Base-by-base conservation (phyloP, 768 basidiomycete species). In the Myochromella boudieri region DNA sequence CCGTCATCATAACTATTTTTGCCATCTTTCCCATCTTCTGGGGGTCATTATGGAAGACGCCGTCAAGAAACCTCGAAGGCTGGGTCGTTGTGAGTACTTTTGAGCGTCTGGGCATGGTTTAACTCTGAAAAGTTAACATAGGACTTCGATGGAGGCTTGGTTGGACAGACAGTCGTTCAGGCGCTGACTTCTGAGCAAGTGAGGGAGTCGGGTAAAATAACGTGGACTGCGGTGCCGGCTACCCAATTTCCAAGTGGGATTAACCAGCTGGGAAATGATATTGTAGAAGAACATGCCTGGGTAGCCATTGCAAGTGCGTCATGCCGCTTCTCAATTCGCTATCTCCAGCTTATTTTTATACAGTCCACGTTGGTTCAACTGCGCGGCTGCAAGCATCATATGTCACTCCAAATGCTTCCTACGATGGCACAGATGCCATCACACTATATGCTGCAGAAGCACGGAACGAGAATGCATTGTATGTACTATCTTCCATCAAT, bases 391-490 rank as follows among this genome's bases (percentile, higher is more conserved):
- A 60, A 10, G 46, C 59, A 4, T 68, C 74, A 14, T 63, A 81
- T 10, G 53, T 61, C 8, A 42, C 63, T 1, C 69, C 68, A 0
- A 68, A 84, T 51, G 49, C 65, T 2, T 52, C 70, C 0, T 83
- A 82, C 44, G 68, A 78, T 45, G 74, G 76, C 1, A 65, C 75
- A 2, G 53, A 56, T 18, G 79, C 78, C 1, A 66, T 85, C 1
- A 81, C 75, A 0, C 70, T 72, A 11, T 76, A 72, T 49, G 68
- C 60, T 1, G 67, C 65, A 0, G 71, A 75, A 51, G 83, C 77
- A 17, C 69, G 83, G 22, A 84, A 76, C 38, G 82, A 83, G 51
- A 79, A 77, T 49, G 74, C 71, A 14, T 85, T 69, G 84, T 85
- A 58, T 61, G 81, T 60, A 15, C 15, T 21, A 5, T 42, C 38